These are phyloP conservation scores for Pichia sp. DNA, from an alignment of 1,139 yeast species.

Conservation along the genomic window DNA sequence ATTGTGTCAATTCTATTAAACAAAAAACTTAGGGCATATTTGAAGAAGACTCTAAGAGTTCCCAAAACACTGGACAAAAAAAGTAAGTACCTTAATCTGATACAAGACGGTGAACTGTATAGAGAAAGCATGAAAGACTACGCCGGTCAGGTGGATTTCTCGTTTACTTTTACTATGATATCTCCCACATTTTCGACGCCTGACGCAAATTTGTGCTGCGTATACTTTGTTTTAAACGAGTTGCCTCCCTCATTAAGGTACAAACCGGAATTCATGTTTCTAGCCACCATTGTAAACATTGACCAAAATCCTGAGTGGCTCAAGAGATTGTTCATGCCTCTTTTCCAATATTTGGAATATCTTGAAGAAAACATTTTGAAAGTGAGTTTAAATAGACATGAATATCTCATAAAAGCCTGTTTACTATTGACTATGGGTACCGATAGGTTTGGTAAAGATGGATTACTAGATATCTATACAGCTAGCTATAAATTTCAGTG, in stretches of 20 bases:
- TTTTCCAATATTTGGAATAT: slow-evolving; percentile 3
- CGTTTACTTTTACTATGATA: slow-evolving; percentile 7
- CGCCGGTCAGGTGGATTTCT: slow-evolving; percentile 7
- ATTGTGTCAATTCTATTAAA: slow-evolving; percentile 7
- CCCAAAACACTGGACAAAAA: slow-evolving; percentile 3
- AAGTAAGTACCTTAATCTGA: neutral
- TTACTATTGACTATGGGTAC: slow-evolving; percentile 1
- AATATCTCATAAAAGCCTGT: slow-evolving; percentile 6
- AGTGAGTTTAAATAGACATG: slow-evolving; percentile 10
- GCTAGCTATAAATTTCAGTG: slow-evolving; percentile 3
- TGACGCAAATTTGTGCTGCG: neutral
- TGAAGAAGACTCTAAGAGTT: slow-evolving; percentile 6
- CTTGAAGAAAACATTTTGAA: slow-evolving; percentile 2
- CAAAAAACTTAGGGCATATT: slow-evolving; percentile 5
- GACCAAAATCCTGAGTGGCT: neutral
- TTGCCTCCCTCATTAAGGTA: slow-evolving; percentile 6
- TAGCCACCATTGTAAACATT: slow-evolving; percentile 3
- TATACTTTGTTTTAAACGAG: slow-evolving; percentile 8
- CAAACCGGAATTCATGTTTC: slow-evolving; percentile 8
- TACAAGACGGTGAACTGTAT: slow-evolving; percentile 8
- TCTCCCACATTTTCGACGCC: neutral
- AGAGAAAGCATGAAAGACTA: neutral
- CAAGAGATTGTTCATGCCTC: slow-evolving; percentile 1
- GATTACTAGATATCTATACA: slow-evolving; percentile 1
- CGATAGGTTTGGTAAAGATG: neutral